Conservation (phyloP, 2,329 filamentous ascomycete species). For the Rhinocladiella similis region DNA sequence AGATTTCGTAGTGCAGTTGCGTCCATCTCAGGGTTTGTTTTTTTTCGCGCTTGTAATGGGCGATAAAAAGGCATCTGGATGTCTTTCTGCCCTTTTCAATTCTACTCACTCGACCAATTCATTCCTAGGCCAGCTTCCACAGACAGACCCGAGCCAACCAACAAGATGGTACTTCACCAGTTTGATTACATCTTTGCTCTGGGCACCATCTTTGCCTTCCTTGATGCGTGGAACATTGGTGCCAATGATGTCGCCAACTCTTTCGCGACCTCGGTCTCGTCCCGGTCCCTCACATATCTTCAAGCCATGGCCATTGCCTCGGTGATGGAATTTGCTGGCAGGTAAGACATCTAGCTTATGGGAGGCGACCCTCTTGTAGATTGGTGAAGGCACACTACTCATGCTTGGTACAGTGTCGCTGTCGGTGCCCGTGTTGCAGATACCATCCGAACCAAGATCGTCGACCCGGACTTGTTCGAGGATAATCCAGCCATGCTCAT, state of each 20-base stretch:
- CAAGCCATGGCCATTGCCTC: slow-evolving; percentile 67
- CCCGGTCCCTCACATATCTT: slow-evolving; percentile 68
- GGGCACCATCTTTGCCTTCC: slow-evolving; percentile 72
- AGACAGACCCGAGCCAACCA: no score
- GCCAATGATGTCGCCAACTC: slow-evolving; percentile 83
- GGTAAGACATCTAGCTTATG: background rate
- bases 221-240: slow-evolving; percentile 76
- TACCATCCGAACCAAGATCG: slow-evolving; percentile 77
- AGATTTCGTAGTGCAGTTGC: slow-evolving; percentile 38
- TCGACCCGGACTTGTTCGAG: slow-evolving; percentile 58
- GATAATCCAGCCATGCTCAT: slow-evolving; percentile 65
- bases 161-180: slow-evolving; percentile 47
- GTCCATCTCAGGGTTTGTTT: no score
- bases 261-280: slow-evolving; percentile 81
- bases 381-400: no score
- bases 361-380: slow-evolving; percentile 40
- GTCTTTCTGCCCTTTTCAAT: no score
- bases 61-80: no score
- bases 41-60: no score
- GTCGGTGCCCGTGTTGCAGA: slow-evolving; percentile 69
- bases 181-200: slow-evolving; percentile 74
- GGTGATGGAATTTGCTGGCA: slow-evolving; percentile 65
- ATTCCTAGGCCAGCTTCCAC: no score
- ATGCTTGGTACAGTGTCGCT: slow-evolving; percentile 44
- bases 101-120: no score